Conservation (phyloP, 1,139 yeast genomes). For the Hansenula anomala region DNA sequence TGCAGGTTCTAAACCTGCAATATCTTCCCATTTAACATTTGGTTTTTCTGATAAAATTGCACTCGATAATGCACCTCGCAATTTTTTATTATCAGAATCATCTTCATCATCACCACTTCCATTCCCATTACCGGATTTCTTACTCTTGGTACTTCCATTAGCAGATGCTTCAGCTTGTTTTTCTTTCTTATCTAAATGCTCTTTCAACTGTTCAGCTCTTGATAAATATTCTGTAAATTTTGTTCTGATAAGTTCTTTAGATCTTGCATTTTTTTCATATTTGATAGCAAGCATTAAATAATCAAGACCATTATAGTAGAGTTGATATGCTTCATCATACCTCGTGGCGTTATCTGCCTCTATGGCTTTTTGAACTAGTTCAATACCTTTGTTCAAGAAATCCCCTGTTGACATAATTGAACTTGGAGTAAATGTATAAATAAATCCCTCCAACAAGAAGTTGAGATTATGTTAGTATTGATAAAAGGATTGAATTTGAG, state of each 20-base stretch:
- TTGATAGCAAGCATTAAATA: conserved; percentile 94
- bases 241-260: conserved; percentile 83
- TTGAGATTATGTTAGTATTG: too few species aligned
- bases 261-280: conserved; percentile 87
- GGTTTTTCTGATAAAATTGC: conserved; percentile 93
- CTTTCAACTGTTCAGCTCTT: conserved; percentile 92
- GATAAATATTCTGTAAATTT: conserved; percentile 89
- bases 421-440: too few species aligned
- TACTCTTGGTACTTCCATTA: conserved; percentile 45
- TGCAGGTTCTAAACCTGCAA: conserved; percentile 93
- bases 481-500: too few species aligned
- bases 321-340: conserved; percentile 91
- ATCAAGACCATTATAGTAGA: conserved; percentile 90
- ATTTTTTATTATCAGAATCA: conserved; percentile 80
- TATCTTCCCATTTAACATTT: conserved; percentile 90
- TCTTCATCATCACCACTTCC: conserved; percentile 56
- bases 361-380: conserved; percentile 88
- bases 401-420: conserved; percentile 57
- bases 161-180: conserved; percentile 43
- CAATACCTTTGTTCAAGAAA: conserved; percentile 89
- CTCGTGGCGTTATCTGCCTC: conserved; percentile 90
- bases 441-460: too few species aligned
- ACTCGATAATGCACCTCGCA: conserved; percentile 87
- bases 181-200: conserved; percentile 68
- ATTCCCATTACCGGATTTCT: conserved; percentile 33